Conservation (phyloP, 2,329 filamentous ascomycete genomes). For the Trichoderma afroharzianum region DNA sequence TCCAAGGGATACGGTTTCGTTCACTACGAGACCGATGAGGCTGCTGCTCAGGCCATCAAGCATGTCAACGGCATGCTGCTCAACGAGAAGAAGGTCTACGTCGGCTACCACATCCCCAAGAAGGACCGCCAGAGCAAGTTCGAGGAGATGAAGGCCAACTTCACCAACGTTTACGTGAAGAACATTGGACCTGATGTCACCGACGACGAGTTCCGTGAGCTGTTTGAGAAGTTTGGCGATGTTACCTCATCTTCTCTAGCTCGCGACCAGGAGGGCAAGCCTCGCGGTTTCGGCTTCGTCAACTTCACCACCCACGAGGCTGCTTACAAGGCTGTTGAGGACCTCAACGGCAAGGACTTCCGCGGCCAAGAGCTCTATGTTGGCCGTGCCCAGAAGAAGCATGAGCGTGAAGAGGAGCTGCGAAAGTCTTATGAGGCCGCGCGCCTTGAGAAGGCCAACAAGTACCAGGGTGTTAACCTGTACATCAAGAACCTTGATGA, state of each 20-base stretch:
- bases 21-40: slow-evolving; percentile 99
- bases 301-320: slow-evolving; percentile 92
- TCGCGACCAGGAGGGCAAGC: slow-evolving; percentile 85
- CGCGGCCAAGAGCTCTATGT: slow-evolving; percentile 95
- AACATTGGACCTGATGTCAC: slow-evolving; percentile 82
- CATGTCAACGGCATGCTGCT: slow-evolving; percentile 99
- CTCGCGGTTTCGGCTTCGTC: slow-evolving; percentile 92
- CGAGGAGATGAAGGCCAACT: slow-evolving; percentile 99
- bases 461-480: slow-evolving; percentile 98
- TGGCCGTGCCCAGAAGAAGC: slow-evolving; percentile 98
- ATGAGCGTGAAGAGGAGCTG: slow-evolving; percentile 98
- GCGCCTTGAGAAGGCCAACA: slow-evolving; percentile 95
- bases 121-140: slow-evolving; percentile 99
- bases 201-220: slow-evolving; percentile 89
- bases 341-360: slow-evolving; percentile 88
- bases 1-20: slow-evolving; percentile 99
- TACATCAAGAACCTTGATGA: slow-evolving; percentile 99
- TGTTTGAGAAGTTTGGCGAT: slow-evolving; percentile 89
- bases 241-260: slow-evolving; percentile 95
- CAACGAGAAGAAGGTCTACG: slow-evolving; percentile 99
- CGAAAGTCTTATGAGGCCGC: slow-evolving; percentile 98
- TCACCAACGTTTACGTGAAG: slow-evolving; percentile 99
- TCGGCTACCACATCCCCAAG: slow-evolving; percentile 99
- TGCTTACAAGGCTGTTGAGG: slow-evolving; percentile 81
- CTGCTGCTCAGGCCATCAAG: slow-evolving; percentile 95